A percentile compares a stretch with the other conserved stretches of the same genome.
These are phyloP conservation scores for Fraxinus velutina DNA, from an alignment of 305 asterid genomes.

Conservation along the genomic window DNA sequence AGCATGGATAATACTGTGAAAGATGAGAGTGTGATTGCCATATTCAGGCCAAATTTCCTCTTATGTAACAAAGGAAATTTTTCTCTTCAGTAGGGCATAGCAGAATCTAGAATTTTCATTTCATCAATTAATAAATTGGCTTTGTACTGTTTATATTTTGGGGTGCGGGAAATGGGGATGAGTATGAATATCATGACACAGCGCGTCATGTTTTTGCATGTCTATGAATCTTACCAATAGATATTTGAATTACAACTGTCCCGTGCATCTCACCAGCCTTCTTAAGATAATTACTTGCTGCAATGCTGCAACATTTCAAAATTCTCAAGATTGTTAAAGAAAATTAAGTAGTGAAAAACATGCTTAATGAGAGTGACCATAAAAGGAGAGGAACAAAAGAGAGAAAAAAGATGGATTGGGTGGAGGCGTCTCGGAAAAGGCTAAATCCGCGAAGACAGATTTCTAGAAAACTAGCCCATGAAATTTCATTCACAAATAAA, in stretches of 20 bases:
- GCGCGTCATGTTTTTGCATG: not conserved
- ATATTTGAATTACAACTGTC: constrained; percentile 64
- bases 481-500: not conserved
- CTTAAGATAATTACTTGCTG: constrained; percentile 76
- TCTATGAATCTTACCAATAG: constrained; percentile 52
- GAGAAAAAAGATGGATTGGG: not conserved
- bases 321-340: not conserved
- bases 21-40: not conserved
- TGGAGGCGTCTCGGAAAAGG: not conserved
- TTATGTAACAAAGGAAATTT: not conserved
- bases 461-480: not conserved
- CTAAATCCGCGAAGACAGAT: not conserved
- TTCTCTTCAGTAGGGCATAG: not conserved
- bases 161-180: not conserved
- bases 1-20: not conserved
- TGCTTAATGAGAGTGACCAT: not conserved
- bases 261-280: constrained; percentile 75
- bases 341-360: not conserved
- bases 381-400: not conserved
- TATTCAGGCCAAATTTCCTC: not conserved
- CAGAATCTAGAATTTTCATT: not conserved
- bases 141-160: not conserved
- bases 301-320: constrained; percentile 48
- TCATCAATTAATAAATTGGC: not conserved
- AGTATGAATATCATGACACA: not conserved